phyloP scores from a whole-genome alignment of 2,329 filamentous ascomycete genomes.

The Neonectria magnoliae region DNA sequence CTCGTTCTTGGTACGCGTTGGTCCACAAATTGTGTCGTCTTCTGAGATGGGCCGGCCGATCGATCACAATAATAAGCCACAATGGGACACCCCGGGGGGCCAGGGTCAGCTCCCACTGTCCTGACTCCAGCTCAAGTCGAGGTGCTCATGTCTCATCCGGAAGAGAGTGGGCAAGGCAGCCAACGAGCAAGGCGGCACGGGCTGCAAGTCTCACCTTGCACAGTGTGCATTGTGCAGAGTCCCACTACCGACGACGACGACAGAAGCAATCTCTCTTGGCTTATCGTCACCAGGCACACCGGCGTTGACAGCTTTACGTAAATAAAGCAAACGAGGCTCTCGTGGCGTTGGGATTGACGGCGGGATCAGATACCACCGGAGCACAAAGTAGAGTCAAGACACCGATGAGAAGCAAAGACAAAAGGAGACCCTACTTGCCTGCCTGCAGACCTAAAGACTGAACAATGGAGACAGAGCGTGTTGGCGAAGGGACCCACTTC shows the following conservation, averaged over 20 bases:
- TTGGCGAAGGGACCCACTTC: constrained; percentile 23
- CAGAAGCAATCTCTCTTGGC: not conserved
- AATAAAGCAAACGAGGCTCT: not conserved
- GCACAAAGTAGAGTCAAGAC: not conserved
- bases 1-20: not conserved
- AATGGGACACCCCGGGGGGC: not conserved
- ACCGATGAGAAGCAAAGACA: not conserved
- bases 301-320: not conserved
- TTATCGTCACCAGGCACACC: not conserved
- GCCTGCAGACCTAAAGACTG: not conserved
- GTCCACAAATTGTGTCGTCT: constrained; percentile 12
- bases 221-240: not conserved
- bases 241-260: not conserved
- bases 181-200: not conserved
- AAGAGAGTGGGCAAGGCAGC: not conserved
- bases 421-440: not conserved
- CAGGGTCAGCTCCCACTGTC: not conserved
- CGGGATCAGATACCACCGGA: not conserved
- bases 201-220: not conserved
- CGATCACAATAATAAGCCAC: constrained; percentile 19
- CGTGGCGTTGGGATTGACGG: not conserved
- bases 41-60: constrained; percentile 11
- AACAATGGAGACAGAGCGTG: constrained; percentile 10
- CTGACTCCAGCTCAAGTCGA: not conserved
- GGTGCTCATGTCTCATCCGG: not conserved